A percentile compares a stretch with the other conserved stretches of the same genome.
Evolutionary conservation across 305 asterid genomes (phyloP).

Genomic region (Solanum hybrid): DNA sequence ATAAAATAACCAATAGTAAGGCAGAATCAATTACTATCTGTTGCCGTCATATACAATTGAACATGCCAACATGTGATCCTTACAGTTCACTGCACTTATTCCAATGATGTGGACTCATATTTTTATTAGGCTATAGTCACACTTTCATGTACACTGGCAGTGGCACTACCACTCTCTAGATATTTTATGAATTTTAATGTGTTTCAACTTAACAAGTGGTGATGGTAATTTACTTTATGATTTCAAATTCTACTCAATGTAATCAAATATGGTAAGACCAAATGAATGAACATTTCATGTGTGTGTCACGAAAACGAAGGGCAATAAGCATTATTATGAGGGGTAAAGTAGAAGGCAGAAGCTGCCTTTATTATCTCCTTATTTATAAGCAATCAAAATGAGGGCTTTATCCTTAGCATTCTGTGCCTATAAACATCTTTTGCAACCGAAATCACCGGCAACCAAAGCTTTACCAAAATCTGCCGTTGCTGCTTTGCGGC

Average conservation of each 20-base stretch:
- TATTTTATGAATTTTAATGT: too few relatives aligned
- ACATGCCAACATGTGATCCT: neutral
- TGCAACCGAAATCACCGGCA: neutral
- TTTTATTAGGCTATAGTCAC: neutral
- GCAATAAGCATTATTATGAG: neutral
- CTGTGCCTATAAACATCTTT: neutral
- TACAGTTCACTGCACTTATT: neutral
- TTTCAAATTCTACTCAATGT: neutral
- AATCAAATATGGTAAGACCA: neutral
- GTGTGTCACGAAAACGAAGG: neutral
- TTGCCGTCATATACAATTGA: neutral
- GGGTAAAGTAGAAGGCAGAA: neutral
- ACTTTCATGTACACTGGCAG: neutral
- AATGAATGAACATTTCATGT: neutral
- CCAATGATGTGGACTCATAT: neutral
- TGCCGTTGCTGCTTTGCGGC: neutral
- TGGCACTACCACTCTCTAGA: neutral
- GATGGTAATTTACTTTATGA: too few relatives aligned
- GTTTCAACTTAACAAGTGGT: too few relatives aligned
- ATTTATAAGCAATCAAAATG: neutral
- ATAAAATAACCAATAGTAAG: neutral
- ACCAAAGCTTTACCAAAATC: neutral
- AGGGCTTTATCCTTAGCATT: neutral
- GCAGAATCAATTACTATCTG: neutral
- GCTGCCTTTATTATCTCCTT: neutral